Evolutionary conservation across 2,329 filamentous ascomycete species (phyloP).

Genomic region (Fusarium cyanostomum): DNA sequence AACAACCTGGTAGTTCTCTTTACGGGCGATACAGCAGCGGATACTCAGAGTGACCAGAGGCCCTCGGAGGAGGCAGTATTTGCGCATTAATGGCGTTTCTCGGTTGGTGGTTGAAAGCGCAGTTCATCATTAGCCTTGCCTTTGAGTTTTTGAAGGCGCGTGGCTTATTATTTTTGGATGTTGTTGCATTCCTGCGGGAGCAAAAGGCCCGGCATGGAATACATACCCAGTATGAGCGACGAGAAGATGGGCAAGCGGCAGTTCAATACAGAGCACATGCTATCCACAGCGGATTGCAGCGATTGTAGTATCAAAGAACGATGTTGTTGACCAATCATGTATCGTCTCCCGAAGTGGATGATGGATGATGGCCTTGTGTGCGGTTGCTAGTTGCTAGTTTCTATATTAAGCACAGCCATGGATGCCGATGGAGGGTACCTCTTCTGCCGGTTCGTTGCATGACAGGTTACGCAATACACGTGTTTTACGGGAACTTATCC

Average conservation of each 20-base stretch:
- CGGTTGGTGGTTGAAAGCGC: slow-evolving; percentile 5
- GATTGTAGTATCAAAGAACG: not conserved
- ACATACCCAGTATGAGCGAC: slow-evolving; percentile 15
- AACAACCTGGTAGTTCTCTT: slow-evolving; percentile 3
- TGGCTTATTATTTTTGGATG: slow-evolving; percentile 26
- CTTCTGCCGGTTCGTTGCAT: slow-evolving; percentile 5
- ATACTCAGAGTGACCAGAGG: not conserved
- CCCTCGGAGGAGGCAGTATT: not conserved
- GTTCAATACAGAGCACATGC: not conserved
- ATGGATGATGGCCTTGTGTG: not conserved
- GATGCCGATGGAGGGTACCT: slow-evolving; percentile 8
- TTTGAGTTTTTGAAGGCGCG: slow-evolving; percentile 11
- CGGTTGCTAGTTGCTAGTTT: not conserved
- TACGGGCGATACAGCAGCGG: not conserved
- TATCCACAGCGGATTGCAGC: not conserved
- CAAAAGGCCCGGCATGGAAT: slow-evolving; percentile 25
- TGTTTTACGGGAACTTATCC: not conserved
- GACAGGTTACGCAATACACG: slow-evolving; percentile 15
- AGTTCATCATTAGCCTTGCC: not conserved
- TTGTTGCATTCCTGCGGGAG: slow-evolving; percentile 26
- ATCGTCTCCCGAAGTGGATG: not conserved
- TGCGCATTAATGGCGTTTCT: slow-evolving; percentile 26
- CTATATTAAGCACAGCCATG: slow-evolving; percentile 31
- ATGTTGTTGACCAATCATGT: slow-evolving; percentile 4
- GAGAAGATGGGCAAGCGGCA: not conserved